phyloP scores from a whole-genome alignment of 2,329 filamentous ascomycete species.

The Phialocephala sp. region DNA sequence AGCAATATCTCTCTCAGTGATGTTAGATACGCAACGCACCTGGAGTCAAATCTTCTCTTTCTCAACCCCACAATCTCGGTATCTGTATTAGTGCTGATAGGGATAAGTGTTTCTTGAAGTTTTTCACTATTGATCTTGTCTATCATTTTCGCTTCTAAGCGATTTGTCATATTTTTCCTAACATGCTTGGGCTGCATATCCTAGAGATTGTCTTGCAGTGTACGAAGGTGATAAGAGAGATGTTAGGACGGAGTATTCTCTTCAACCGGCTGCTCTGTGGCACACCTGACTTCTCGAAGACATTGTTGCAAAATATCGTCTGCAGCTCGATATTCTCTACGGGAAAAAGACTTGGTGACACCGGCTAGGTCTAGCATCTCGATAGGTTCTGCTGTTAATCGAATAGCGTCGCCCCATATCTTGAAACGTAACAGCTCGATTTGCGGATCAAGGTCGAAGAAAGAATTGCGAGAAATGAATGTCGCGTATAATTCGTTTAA shows the following conservation, averaged over 20 bases:
- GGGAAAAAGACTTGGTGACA: background rate
- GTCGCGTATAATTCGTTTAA: background rate
- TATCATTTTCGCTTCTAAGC: background rate
- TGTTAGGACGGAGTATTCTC: background rate
- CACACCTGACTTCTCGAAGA: background rate
- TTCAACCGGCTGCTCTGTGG: background rate
- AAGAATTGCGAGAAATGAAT: background rate
- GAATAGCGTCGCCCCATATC: background rate
- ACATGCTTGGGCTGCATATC: background rate
- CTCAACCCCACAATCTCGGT: no score
- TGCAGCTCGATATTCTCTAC: background rate
- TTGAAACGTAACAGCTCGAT: background rate
- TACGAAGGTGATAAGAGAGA: background rate
- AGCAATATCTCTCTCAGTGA: no score
- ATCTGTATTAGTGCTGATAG: no score
- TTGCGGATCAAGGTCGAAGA: background rate
- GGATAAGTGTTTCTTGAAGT: no score
- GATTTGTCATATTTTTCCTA: background rate
- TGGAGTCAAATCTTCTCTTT: no score
- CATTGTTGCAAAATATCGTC: background rate
- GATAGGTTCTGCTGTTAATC: background rate
- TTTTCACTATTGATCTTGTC: background rate
- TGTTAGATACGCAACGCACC: no score
- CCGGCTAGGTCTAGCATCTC: background rate
- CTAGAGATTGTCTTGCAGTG: background rate